Conservation (phyloP, 441 rosid species). For the Mallotus japonicus region DNA sequence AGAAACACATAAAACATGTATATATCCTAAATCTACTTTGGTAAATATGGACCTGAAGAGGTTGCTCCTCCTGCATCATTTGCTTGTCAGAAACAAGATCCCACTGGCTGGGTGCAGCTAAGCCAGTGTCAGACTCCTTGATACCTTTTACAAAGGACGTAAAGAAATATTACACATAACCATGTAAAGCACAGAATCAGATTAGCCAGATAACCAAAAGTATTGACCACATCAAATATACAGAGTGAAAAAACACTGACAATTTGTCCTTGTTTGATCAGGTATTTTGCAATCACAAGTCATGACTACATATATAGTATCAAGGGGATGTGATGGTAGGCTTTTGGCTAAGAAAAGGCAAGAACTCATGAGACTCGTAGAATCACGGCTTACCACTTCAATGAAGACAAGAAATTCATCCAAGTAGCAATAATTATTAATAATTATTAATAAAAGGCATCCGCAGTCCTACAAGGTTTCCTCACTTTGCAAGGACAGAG, state of each 20-base stretch:
- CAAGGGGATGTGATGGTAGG: neutral
- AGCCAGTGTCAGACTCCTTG: conserved; percentile 96
- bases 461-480: too few relatives aligned
- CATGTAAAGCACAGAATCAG: neutral
- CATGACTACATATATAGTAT: neutral
- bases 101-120: conserved; percentile 99
- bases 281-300: neutral
- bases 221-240: neutral
- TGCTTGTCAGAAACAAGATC: conserved; percentile 98
- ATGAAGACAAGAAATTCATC: neutral
- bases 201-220: neutral
- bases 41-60: conserved; percentile 63
- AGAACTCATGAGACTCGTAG: neutral
- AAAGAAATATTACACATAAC: neutral
- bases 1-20: neutral
- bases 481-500: too few relatives aligned
- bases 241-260: neutral
- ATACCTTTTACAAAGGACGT: conserved; percentile 42
- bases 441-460: too few relatives aligned
- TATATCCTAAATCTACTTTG: neutral
- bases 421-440: neutral
- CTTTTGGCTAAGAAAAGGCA: neutral
- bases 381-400: neutral
- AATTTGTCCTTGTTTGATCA: neutral
- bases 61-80: conserved; percentile 99